phyloP scores from a whole-genome alignment of 768 basidiomycete genomes.

The Lactifluus volemus region DNA sequence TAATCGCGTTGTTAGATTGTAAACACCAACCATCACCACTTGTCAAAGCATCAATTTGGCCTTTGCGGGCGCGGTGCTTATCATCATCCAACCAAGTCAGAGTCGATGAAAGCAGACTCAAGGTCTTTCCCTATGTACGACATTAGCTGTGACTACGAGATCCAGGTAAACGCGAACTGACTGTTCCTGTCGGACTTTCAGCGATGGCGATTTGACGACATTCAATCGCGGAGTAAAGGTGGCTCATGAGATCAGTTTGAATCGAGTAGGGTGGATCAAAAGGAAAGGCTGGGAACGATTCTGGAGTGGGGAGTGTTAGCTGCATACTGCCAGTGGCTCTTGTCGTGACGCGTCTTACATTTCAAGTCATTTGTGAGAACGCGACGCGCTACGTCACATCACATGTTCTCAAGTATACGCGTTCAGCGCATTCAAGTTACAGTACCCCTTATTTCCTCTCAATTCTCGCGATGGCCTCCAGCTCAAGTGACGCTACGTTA shows the following conservation, averaged over 20 bases:
- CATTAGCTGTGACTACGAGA: not conserved
- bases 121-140: conserved; percentile 65
- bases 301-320: conserved; percentile 49
- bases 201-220: conserved; percentile 67
- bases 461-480: not conserved
- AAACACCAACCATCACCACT: conserved; percentile 26
- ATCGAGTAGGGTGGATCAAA: conserved; percentile 77
- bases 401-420: not conserved
- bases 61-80: conserved; percentile 58
- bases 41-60: conserved; percentile 38
- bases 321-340: not conserved
- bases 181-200: conserved; percentile 87
- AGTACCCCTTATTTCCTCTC: not conserved
- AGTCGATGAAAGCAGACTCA: conserved; percentile 68
- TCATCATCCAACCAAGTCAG: conserved; percentile 71
- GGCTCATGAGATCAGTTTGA: conserved; percentile 81
- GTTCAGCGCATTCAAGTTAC: not conserved
- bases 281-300: conserved; percentile 70
- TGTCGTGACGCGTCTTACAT: not conserved
- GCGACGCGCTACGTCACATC: conserved; percentile 13
- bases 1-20: conserved; percentile 6
- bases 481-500: not conserved
- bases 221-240: conserved; percentile 76
- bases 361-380: not conserved
- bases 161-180: conserved; percentile 27